phyloP scores from a whole-genome alignment of 1,284 basidiomycete genomes.

The Moniliophthora roreri region DNA sequence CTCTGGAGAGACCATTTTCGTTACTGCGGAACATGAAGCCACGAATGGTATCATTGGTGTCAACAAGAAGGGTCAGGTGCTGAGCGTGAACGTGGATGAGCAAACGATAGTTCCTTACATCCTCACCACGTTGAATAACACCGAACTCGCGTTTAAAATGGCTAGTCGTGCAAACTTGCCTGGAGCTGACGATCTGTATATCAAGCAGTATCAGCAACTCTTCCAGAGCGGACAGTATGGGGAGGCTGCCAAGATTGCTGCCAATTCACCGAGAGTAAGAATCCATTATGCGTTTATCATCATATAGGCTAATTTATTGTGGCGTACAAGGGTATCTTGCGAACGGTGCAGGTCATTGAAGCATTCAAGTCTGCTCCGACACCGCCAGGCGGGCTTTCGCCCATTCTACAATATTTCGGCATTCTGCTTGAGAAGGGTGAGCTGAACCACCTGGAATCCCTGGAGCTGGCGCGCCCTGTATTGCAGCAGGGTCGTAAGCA shows the following conservation, averaged over 20 bases:
- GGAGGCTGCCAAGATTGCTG: conserved; percentile 98
- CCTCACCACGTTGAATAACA: conserved; percentile 92
- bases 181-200: conserved; percentile 96
- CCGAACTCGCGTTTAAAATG: conserved; percentile 97
- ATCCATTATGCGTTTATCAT: conserved; percentile 8
- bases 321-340: conserved; percentile 80
- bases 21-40: conserved; percentile 94
- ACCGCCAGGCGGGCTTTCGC: conserved; percentile 89
- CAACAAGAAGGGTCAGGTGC: conserved; percentile 99
- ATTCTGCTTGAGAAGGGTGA: conserved; percentile 97
- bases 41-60: conserved; percentile 97
- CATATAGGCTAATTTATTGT: conserved; percentile 12
- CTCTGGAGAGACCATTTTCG: conserved; percentile 99
- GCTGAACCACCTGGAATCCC: conserved; percentile 94
- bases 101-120: conserved; percentile 96
- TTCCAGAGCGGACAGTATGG: conserved; percentile 90
- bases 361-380: conserved; percentile 96
- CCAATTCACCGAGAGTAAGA: conserved; percentile 90
- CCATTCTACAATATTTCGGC: conserved; percentile 98
- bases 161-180: conserved; percentile 97
- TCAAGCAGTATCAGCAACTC: conserved; percentile 93
- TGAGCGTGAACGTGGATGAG: conserved; percentile 97
- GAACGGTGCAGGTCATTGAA: conserved; percentile 95
- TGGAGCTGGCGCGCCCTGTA: conserved; percentile 96
- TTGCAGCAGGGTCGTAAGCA: conserved; percentile 97